A percentile compares a stretch with the other conserved stretches of the same genome.
Conservation (phyloP, 2,329 filamentous ascomycete genomes). For the Claviceps cyperi region DNA sequence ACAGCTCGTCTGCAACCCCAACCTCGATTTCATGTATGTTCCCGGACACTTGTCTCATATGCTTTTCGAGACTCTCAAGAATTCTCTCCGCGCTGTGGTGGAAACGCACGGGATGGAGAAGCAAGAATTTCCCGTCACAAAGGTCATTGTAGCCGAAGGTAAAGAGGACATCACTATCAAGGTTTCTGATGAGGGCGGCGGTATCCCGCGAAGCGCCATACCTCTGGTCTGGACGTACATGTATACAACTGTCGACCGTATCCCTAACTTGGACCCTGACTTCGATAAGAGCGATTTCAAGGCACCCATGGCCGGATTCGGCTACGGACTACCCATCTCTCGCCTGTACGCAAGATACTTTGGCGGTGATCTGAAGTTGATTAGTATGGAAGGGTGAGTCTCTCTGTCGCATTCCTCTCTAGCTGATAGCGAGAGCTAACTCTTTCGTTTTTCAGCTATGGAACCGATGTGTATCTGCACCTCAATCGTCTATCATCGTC, state of each 20-base stretch:
- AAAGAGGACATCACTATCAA: conserved; percentile 99
- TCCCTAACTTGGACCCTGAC: conserved; percentile 86
- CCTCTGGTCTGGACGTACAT: conserved; percentile 99
- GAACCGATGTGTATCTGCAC: conserved; percentile 96
- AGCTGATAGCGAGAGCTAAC: background rate
- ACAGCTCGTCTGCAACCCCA: conserved; percentile 86
- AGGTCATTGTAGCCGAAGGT: conserved; percentile 93
- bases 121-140: conserved; percentile 90
- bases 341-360: conserved; percentile 93
- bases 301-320: conserved; percentile 96
- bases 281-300: conserved; percentile 99
- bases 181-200: conserved; percentile 89
- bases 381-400: conserved; percentile 95
- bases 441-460: conserved; percentile 50
- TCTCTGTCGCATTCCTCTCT: background rate
- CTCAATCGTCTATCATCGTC: conserved; percentile 90
- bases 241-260: conserved; percentile 97
- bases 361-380: conserved; percentile 90
- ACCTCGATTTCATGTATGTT: conserved; percentile 98
- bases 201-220: conserved; percentile 83
- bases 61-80: conserved; percentile 98
- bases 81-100: conserved; percentile 90
- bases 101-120: conserved; percentile 91
- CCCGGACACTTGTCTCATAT: conserved; percentile 98
- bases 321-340: conserved; percentile 92